These are phyloP conservation scores for Cenchrus fungigraminus DNA, from an alignment of 176 grass and related monocot genomes.

Conservation along the genomic window DNA sequence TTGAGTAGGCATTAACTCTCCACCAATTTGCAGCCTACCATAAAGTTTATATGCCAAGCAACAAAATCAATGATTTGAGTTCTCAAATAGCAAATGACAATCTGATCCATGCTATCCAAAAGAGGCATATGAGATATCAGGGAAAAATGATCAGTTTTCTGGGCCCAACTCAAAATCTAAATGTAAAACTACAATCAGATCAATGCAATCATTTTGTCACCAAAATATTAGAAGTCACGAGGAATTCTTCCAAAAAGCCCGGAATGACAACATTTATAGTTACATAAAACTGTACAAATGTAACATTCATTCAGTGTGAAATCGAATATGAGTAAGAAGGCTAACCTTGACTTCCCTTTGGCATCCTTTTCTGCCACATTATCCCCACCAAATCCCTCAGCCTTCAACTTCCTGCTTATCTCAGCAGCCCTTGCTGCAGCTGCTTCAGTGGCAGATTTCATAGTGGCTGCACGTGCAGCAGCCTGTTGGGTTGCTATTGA, in stretches of 20 bases:
- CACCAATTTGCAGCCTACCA: neutral
- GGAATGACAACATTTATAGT: neutral
- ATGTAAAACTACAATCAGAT: neutral
- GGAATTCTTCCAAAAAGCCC: neutral
- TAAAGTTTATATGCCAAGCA: conserved; percentile 14
- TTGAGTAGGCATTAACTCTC: neutral
- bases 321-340: neutral
- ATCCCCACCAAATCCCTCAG: conserved; percentile 62
- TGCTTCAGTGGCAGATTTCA: conserved; percentile 97
- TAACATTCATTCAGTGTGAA: neutral
- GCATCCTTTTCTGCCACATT: conserved; percentile 57
- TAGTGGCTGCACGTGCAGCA: conserved; percentile 80
- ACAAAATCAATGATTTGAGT: neutral
- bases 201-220: neutral
- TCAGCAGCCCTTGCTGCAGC: conserved; percentile 92
- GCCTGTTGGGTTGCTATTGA: conserved; percentile 75
- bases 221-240: neutral
- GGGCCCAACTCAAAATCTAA: neutral
- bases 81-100: conserved; percentile 15
- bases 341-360: conserved; percentile 68
- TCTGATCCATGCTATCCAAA: neutral
- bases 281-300: conserved; percentile 3
- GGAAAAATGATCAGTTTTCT: neutral
- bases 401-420: conserved; percentile 96
- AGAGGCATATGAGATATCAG: neutral